A percentile compares a stretch with the other conserved stretches of the same genome.
Evolutionary conservation across 805 yeast genomes (phyloP).

Genomic region (Myxozyma vanderwaltii): DNA sequence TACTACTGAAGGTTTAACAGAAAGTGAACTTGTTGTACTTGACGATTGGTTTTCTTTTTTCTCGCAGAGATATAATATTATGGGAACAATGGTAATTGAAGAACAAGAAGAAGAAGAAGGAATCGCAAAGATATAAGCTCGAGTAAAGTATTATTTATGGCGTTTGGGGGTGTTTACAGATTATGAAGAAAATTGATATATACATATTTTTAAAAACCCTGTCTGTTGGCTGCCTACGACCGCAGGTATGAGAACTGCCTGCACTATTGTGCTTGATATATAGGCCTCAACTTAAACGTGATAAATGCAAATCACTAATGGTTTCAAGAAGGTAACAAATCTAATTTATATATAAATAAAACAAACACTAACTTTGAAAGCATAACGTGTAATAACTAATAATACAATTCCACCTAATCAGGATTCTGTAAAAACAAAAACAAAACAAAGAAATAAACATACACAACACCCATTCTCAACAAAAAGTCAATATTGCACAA

Average conservation of each 20-base stretch:
- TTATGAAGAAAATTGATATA: too few species aligned
- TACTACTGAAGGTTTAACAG: constrained; percentile 50
- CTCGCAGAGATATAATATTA: constrained; percentile 32
- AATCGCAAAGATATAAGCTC: constrained; percentile 13
- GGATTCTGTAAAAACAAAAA: background rate
- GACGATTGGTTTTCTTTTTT: constrained; percentile 76
- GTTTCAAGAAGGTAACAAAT: too few species aligned
- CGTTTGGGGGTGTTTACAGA: too few species aligned
- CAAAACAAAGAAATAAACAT: too few species aligned
- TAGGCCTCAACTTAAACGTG: too few species aligned
- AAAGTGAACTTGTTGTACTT: constrained; percentile 60
- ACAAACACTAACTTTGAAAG: background rate
- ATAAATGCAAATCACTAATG: too few species aligned
- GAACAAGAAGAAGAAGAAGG: constrained; percentile 2
- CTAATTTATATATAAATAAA: too few species aligned
- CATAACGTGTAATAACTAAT: background rate
- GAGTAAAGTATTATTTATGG: background rate
- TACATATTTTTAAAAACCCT: too few species aligned
- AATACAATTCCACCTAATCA: background rate
- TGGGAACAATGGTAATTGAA: constrained; percentile 21
- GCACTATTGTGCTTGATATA: too few species aligned
- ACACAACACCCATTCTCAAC: background rate
- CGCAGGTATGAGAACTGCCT: too few species aligned
- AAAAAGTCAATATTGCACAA: background rate
- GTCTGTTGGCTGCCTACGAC: too few species aligned